A percentile compares a stretch with the other conserved stretches of the same genome.
These are phyloP conservation scores for Picea abies DNA, from an alignment of 83 land plant genomes.

Conservation along the genomic window DNA sequence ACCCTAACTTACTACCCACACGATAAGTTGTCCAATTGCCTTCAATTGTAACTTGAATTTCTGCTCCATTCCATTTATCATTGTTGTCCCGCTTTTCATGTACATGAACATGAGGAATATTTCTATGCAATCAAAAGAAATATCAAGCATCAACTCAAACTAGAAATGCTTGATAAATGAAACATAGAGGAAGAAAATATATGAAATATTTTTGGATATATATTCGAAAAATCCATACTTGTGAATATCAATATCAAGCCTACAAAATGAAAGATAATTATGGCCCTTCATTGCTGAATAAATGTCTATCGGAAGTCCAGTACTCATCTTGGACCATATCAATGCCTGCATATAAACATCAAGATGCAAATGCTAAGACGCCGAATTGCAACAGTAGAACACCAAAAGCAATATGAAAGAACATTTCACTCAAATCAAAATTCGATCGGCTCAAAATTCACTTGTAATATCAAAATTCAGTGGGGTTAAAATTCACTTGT, in stretches of 20 bases:
- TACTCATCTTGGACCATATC: constrained; percentile 99
- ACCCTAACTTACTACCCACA: constrained; percentile 40
- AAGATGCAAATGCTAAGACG: no score
- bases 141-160: background rate
- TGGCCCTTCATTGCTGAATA: constrained; percentile 73
- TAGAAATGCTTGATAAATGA: background rate
- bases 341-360: constrained; percentile 67
- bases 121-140: constrained; percentile 37
- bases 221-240: constrained; percentile 46
- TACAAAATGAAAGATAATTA: constrained; percentile 73
- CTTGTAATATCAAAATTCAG: no score
- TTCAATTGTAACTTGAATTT: constrained; percentile 68
- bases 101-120: no score
- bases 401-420: no score
- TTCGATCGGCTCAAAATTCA: no score
- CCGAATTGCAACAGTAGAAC: no score
- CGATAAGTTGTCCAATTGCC: constrained; percentile 99
- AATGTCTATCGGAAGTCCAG: constrained; percentile 97
- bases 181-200: background rate
- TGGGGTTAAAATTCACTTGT: no score
- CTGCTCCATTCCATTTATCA: constrained; percentile 93
- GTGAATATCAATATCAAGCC: constrained; percentile 95
- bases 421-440: no score
- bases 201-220: background rate
- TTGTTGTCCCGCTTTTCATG: constrained; percentile 74